These are phyloP conservation scores for Scedosporium dehoogii DNA, from an alignment of 2,329 filamentous ascomycete genomes.

Conservation along the genomic window DNA sequence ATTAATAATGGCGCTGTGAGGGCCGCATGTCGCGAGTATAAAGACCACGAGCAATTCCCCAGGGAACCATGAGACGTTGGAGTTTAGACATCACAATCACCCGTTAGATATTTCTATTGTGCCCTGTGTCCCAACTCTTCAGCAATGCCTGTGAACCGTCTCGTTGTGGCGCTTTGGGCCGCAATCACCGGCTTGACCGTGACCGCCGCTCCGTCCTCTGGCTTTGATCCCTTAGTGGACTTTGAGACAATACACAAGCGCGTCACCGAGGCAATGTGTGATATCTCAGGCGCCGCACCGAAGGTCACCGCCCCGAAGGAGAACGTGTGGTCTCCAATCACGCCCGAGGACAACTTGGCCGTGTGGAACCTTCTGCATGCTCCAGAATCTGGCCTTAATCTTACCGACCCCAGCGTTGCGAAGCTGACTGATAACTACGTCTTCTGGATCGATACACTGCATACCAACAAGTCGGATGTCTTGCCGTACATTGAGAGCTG, in stretches of 20 bases:
- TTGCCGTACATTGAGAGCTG: conserved; percentile 32
- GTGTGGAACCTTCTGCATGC: conserved; percentile 33
- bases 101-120: not conserved
- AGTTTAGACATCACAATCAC: not conserved
- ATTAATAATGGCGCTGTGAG: not conserved
- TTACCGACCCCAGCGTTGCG: conserved; percentile 27
- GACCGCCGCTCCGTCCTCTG: not conserved
- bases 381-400: conserved; percentile 29
- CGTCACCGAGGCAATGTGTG: conserved; percentile 3
- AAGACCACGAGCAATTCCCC: not conserved
- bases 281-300: conserved; percentile 8
- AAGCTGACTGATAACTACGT: conserved; percentile 34
- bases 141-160: not conserved
- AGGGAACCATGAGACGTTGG: not conserved
- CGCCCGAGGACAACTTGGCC: conserved; percentile 28
- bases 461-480: conserved; percentile 35
- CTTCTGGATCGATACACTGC: conserved; percentile 35
- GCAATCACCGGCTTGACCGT: not conserved
- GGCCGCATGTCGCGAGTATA: not conserved
- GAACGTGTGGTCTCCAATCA: conserved; percentile 32
- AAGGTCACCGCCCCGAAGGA: conserved; percentile 23
- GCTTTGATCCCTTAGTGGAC: not conserved
- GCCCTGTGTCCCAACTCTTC: not conserved
- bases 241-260: conserved; percentile 1
- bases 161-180: not conserved